Percentiles rank a stretch among this genome's conserved stretches.
phyloP scores from a whole-genome alignment of 164 flowering plant genomes.

The Platanus orientalis region DNA sequence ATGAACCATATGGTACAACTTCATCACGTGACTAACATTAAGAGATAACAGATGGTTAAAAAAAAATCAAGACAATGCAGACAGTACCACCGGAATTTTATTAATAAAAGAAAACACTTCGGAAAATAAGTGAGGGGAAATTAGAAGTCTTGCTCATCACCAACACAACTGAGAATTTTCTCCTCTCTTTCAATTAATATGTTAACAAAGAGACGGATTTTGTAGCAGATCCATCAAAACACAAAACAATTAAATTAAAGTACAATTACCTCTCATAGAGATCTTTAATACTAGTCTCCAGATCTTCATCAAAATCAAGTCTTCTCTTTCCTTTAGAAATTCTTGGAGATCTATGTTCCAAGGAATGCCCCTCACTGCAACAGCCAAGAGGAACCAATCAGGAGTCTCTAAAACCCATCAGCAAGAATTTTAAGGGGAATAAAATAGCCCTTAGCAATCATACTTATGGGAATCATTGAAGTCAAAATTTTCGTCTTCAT shows the following conservation, averaged over 20 bases:
- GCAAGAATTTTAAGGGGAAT: neutral
- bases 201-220: neutral
- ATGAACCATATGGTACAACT: neutral
- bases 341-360: constrained; percentile 25
- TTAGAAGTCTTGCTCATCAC: too few relatives aligned
- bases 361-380: constrained; percentile 34
- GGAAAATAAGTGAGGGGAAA: too few relatives aligned
- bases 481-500: constrained; percentile 16
- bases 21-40: too few relatives aligned
- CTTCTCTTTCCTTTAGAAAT: constrained; percentile 42
- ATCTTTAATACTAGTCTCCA: constrained; percentile 45
- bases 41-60: too few relatives aligned
- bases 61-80: too few relatives aligned
- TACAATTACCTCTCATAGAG: constrained; percentile 69
- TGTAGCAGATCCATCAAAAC: neutral
- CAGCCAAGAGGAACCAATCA: constrained; percentile 17
- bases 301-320: constrained; percentile 42
- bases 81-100: too few relatives aligned
- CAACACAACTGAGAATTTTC: neutral
- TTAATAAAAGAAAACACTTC: too few relatives aligned
- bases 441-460: neutral
- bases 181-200: neutral
- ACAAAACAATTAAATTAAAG: constrained; percentile 2
- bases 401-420: neutral
- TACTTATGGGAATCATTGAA: constrained; percentile 18